Conservation (phyloP, 1,139 yeast genomes). For the Candida glucosophila region DNA sequence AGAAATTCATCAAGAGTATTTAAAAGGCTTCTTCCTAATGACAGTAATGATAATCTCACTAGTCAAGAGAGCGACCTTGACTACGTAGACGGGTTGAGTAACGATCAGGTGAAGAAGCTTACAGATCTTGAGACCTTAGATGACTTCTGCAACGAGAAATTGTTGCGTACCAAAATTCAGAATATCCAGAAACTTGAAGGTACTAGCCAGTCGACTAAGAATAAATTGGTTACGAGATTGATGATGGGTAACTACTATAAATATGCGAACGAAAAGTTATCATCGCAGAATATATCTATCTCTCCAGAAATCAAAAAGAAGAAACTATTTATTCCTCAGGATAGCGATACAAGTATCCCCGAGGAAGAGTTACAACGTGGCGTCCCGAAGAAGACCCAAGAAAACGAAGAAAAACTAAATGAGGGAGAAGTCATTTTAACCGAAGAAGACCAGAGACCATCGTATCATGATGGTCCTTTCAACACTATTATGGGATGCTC, state of each 20-base stretch:
- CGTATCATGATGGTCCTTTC: conserved; percentile 32
- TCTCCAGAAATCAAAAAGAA: conserved; percentile 6
- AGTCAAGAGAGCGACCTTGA: conserved; percentile 25
- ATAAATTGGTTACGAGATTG: conserved; percentile 56
- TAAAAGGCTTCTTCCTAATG: too few species aligned
- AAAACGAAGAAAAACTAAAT: conserved; percentile 9
- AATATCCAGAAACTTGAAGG: conserved; percentile 40
- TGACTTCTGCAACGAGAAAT: conserved; percentile 43
- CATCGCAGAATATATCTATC: conserved; percentile 10
- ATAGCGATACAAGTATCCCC: conserved; percentile 1
- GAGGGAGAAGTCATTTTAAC: conserved; percentile 34
- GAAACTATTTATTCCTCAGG: conserved; percentile 2
- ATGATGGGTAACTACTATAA: conserved; percentile 70
- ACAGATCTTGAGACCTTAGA: conserved; percentile 33
- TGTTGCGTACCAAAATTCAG: conserved; percentile 50
- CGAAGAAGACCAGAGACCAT: conserved; percentile 40
- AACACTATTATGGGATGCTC: conserved; percentile 56
- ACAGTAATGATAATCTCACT: conserved; percentile 3
- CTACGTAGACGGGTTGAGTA: conserved; percentile 27
- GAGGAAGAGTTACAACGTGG: conserved; percentile 1
- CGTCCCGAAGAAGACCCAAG: conserved; percentile 1
- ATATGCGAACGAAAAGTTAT: conserved; percentile 27
- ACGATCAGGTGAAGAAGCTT: conserved; percentile 26
- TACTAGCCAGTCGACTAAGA: conserved; percentile 46
- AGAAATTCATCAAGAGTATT: conserved; percentile 1